A percentile compares a stretch with the other conserved stretches of the same genome.
Evolutionary conservation across 192 early-diverging fungal species (phyloP).

Genomic region (Rhizophagus sp.): DNA sequence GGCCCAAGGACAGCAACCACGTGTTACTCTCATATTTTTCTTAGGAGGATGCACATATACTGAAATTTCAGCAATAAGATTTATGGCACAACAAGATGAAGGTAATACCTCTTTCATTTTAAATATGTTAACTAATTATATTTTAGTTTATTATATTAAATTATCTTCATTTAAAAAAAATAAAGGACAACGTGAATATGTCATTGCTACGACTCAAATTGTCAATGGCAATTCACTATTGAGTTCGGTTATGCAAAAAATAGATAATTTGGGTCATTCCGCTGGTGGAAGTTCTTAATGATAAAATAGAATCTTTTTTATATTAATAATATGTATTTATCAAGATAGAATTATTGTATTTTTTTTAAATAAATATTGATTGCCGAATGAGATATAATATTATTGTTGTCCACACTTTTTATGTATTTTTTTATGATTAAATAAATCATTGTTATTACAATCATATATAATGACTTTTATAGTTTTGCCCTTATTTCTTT

Average conservation of each 20-base stretch:
- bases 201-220: slow-evolving; percentile 87
- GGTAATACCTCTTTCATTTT: slow-evolving; percentile 39
- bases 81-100: slow-evolving; percentile 78
- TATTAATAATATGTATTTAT: too few relatives aligned
- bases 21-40: slow-evolving; percentile 87
- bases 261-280: slow-evolving; percentile 4
- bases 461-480: background rate
- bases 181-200: slow-evolving; percentile 73
- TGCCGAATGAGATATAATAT: too few relatives aligned
- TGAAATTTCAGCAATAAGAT: slow-evolving; percentile 89
- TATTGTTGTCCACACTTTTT: too few relatives aligned
- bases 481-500: background rate
- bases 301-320: background rate
- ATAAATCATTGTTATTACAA: too few relatives aligned
- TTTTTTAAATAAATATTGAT: too few relatives aligned
- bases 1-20: slow-evolving; percentile 55
- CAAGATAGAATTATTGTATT: too few relatives aligned
- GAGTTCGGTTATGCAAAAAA: slow-evolving; percentile 51
- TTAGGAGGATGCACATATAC: slow-evolving; percentile 94
- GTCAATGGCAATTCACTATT: slow-evolving; percentile 84
- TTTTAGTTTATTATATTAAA: background rate
- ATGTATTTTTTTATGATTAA: too few relatives aligned
- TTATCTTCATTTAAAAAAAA: background rate
- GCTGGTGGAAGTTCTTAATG: background rate
- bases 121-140: background rate